Percentiles rank a stretch among this genome's conserved stretches.
Conservation (phyloP, 2,329 filamentous ascomycete genomes). For the Aspergillus glaucus region DNA sequence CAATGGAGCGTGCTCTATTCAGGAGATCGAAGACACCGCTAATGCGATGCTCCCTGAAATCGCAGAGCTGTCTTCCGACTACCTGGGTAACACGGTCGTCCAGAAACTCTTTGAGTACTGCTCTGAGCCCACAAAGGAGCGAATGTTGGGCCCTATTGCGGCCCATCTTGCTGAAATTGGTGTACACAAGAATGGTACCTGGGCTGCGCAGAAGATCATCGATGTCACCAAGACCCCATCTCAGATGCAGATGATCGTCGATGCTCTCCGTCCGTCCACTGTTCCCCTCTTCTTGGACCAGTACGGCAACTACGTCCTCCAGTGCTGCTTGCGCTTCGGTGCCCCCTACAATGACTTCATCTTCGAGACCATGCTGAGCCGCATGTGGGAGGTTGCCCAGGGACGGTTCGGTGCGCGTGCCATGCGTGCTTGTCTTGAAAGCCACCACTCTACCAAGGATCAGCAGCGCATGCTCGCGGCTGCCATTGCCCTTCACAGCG, state of each 20-base stretch:
- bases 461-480: slow-evolving; percentile 93
- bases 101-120: slow-evolving; percentile 98
- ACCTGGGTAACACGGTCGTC: slow-evolving; percentile 97
- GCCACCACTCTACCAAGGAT: slow-evolving; percentile 88
- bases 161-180: slow-evolving; percentile 95
- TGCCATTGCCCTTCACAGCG: slow-evolving; percentile 91
- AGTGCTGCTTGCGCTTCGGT: slow-evolving; percentile 90
- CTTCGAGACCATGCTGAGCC: slow-evolving; percentile 92
- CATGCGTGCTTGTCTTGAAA: slow-evolving; percentile 94
- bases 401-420: slow-evolving; percentile 91
- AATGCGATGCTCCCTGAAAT: slow-evolving; percentile 94
- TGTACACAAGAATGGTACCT: slow-evolving; percentile 98
- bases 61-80: slow-evolving; percentile 89
- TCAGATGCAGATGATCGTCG: slow-evolving; percentile 79
- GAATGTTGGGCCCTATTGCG: slow-evolving; percentile 81
- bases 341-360: slow-evolving; percentile 90
- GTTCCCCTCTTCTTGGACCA: slow-evolving; percentile 93
- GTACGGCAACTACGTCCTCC: slow-evolving; percentile 96
- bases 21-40: slow-evolving; percentile 88
- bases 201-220: slow-evolving; percentile 99
- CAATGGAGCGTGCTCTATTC: slow-evolving; percentile 77
- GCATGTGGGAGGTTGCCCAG: slow-evolving; percentile 89
- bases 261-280: slow-evolving; percentile 77
- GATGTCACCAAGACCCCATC: slow-evolving; percentile 80
- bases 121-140: slow-evolving; percentile 80